Conservation (phyloP, 2,329 filamentous ascomycete species). For the Curvularia eragrostidis region DNA sequence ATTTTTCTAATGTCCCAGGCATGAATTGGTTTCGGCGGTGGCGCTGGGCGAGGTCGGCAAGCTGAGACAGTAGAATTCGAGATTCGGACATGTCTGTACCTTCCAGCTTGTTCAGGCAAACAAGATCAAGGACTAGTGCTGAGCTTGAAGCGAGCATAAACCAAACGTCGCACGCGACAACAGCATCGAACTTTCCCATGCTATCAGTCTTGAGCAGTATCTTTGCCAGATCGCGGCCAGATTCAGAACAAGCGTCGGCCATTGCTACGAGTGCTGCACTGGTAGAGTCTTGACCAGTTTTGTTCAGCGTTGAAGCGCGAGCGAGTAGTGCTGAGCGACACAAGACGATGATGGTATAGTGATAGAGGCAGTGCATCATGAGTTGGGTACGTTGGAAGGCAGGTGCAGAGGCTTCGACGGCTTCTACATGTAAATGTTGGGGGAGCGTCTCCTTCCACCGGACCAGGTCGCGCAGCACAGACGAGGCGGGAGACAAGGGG, state of each 20-base stretch:
- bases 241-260: conserved; percentile 49
- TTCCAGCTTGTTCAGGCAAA: conserved; percentile 34
- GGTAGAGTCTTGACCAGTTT: conserved; percentile 34
- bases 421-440: conserved; percentile 47
- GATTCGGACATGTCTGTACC: conserved; percentile 36
- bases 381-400: conserved; percentile 49
- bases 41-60: conserved; percentile 44
- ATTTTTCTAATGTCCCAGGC: conserved; percentile 50
- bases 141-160: conserved; percentile 50
- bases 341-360: conserved; percentile 51
- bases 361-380: conserved; percentile 51
- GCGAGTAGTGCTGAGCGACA: conserved; percentile 51
- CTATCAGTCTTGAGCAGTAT: conserved; percentile 49
- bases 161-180: conserved; percentile 53
- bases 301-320: conserved; percentile 43
- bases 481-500: conserved; percentile 49
- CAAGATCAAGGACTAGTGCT: conserved; percentile 50
- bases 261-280: conserved; percentile 41
- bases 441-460: conserved; percentile 51
- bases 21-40: conserved; percentile 45
- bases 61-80: conserved; percentile 42
- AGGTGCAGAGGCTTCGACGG: conserved; percentile 41
- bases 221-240: conserved; percentile 44
- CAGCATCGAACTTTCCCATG: conserved; percentile 49
- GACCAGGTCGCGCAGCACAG: conserved; percentile 49